Percentiles rank a stretch among this genome's conserved stretches.
Conservation (phyloP, 345 rosid genomes). For the Gossypium bickii region DNA sequence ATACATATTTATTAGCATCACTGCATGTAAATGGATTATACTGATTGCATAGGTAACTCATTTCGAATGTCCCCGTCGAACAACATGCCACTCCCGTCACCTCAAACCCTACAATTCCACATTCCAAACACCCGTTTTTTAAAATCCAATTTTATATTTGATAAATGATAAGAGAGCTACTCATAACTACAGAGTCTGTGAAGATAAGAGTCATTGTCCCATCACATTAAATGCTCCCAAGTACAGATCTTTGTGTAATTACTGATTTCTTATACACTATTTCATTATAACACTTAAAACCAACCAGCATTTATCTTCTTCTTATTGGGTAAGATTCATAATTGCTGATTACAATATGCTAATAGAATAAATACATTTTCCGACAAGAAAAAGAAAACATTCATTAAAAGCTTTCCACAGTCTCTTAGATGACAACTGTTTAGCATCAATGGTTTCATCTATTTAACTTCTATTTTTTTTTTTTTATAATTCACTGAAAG, state of each 20-base stretch:
- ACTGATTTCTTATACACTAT: background rate
- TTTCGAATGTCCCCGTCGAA: constrained; percentile 55
- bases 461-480: too few relatives aligned
- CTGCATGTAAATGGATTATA: constrained; percentile 41
- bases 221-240: background rate
- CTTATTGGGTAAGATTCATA: too few relatives aligned
- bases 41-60: constrained; percentile 51
- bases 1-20: constrained; percentile 46
- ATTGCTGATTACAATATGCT: too few relatives aligned
- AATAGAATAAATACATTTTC: too few relatives aligned
- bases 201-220: background rate
- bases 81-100: constrained; percentile 41
- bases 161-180: too few relatives aligned
- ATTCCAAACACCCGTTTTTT: background rate
- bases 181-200: background rate
- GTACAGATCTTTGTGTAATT: background rate
- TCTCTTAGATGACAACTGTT: too few relatives aligned
- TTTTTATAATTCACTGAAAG: too few relatives aligned
- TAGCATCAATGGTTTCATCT: too few relatives aligned
- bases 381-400: too few relatives aligned
- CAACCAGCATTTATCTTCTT: too few relatives aligned
- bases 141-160: background rate
- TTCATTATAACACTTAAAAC: background rate
- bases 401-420: too few relatives aligned
- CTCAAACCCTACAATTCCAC: constrained; percentile 41